These are phyloP conservation scores for Nakaseomyces uthaithaninus DNA, from an alignment of 1,139 yeast species.

Conservation along the genomic window DNA sequence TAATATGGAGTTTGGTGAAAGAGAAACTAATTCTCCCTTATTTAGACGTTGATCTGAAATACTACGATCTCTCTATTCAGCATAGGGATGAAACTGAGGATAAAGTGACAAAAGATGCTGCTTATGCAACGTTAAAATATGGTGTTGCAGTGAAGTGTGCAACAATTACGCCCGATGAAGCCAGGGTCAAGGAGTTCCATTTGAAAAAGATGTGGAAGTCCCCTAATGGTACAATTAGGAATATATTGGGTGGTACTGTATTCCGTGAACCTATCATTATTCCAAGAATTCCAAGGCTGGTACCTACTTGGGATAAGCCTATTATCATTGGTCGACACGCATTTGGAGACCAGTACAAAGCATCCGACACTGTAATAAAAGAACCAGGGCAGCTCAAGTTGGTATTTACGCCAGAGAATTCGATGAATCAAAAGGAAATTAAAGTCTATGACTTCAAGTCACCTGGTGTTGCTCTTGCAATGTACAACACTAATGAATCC, in stretches of 20 bases:
- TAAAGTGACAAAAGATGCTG: slow-evolving; percentile 81
- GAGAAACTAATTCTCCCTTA: slow-evolving; percentile 76
- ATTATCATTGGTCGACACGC: slow-evolving; percentile 97
- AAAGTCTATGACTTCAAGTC: slow-evolving; percentile 61
- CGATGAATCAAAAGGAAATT: slow-evolving; percentile 39
- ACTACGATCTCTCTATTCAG: slow-evolving; percentile 82
- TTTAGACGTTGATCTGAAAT: slow-evolving; percentile 79
- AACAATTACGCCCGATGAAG: slow-evolving; percentile 97
- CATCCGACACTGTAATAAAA: slow-evolving; percentile 74
- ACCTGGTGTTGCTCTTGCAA: slow-evolving; percentile 81
- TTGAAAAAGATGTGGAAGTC: slow-evolving; percentile 96
- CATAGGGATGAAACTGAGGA: slow-evolving; percentile 83
- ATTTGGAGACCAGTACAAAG: slow-evolving; percentile 93
- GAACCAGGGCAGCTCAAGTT: slow-evolving; percentile 73
- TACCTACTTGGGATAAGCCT: slow-evolving; percentile 91
- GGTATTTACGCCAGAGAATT: slow-evolving; percentile 67
- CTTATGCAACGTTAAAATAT: slow-evolving; percentile 78
- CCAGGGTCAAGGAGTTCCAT: slow-evolving; percentile 79
- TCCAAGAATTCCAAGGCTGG: slow-evolving; percentile 77
- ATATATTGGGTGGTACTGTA: slow-evolving; percentile 90
- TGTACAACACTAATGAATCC: slow-evolving; percentile 93
- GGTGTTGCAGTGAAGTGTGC: slow-evolving; percentile 96
- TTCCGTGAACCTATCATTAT: slow-evolving; percentile 95
- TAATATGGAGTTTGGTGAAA: slow-evolving; percentile 82
- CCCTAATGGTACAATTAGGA: slow-evolving; percentile 94